Conservation (phyloP, 148 eudicot species). For the Fagopyrum homotropicum region DNA sequence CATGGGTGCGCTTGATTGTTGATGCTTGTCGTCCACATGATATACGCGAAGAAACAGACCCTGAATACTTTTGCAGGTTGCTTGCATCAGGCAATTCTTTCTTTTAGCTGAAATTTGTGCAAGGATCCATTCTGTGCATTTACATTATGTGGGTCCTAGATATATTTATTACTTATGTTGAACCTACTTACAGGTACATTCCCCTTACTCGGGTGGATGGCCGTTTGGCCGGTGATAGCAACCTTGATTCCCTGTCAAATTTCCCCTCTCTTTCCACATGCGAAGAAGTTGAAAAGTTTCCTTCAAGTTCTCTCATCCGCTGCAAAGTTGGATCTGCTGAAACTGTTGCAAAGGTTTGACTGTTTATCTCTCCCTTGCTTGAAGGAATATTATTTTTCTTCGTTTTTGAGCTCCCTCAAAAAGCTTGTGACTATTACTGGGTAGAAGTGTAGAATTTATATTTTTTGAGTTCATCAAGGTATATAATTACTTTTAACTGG, state of each 20-base stretch:
- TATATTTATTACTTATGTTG: constrained; percentile 6
- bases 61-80: constrained; percentile 82
- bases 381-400: neutral
- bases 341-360: constrained; percentile 72
- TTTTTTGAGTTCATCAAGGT: neutral
- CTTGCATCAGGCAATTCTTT: neutral
- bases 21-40: constrained; percentile 95
- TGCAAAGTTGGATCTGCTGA: constrained; percentile 69
- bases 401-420: neutral
- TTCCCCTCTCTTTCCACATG: constrained; percentile 66
- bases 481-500: neutral
- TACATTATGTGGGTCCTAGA: neutral
- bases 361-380: constrained; percentile 10
- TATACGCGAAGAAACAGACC: constrained; percentile 78
- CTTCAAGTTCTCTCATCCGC: constrained; percentile 49
- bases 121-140: neutral
- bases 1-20: constrained; percentile 84
- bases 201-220: constrained; percentile 62
- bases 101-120: neutral
- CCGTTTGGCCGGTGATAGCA: constrained; percentile 21
- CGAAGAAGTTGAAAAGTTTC: constrained; percentile 60
- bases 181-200: constrained; percentile 50
- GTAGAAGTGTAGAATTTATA: neutral
- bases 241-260: constrained; percentile 27
- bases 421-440: neutral